Percentiles rank a stretch among this genome's conserved stretches.
phyloP scores from a whole-genome alignment of 2,329 filamentous ascomycete species.

The Plectosphaerella plurivora region DNA sequence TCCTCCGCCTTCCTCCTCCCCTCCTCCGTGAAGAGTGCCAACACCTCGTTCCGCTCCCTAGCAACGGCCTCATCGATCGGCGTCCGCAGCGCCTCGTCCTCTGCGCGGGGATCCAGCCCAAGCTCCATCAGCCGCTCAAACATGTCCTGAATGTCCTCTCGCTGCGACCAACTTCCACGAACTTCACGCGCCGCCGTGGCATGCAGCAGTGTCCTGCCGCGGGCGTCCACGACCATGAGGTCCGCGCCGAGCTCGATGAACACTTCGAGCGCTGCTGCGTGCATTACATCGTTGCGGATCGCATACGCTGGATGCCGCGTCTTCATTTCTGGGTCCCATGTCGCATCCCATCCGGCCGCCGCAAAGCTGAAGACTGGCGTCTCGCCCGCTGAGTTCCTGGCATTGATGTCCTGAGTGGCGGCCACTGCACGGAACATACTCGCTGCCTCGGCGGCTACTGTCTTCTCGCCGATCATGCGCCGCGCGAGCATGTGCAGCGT shows the following conservation, averaged over 20 bases:
- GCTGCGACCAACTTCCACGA: background rate
- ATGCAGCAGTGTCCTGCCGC: conserved; percentile 23
- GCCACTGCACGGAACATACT: conserved; percentile 12
- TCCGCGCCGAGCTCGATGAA: conserved; percentile 18
- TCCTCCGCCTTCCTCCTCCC: background rate
- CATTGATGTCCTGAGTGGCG: conserved; percentile 16
- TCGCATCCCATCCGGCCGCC: background rate
- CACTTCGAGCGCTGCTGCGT: conserved; percentile 1
- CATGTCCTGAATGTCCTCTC: background rate
- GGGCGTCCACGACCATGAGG: conserved; percentile 16
- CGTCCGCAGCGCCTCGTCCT: conserved; percentile 22
- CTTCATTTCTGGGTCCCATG: background rate
- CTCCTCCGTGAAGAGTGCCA: conserved; percentile 20
- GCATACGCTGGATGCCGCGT: too few species aligned
- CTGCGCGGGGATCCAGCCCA: conserved; percentile 22
- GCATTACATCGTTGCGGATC: background rate
- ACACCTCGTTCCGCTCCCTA: conserved; percentile 16
- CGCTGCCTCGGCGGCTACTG: background rate
- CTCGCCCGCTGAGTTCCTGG: conserved; percentile 16
- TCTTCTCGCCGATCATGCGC: background rate
- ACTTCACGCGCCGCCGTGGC: conserved; percentile 14
- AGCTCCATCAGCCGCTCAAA: conserved; percentile 19
- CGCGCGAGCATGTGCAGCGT: conserved; percentile 14
- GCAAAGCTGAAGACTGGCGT: conserved; percentile 16
- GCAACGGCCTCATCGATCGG: conserved; percentile 28